Evolutionary conservation across 2,329 filamentous ascomycete genomes (phyloP).

Genomic region (Teratosphaeria epicoccoides): DNA sequence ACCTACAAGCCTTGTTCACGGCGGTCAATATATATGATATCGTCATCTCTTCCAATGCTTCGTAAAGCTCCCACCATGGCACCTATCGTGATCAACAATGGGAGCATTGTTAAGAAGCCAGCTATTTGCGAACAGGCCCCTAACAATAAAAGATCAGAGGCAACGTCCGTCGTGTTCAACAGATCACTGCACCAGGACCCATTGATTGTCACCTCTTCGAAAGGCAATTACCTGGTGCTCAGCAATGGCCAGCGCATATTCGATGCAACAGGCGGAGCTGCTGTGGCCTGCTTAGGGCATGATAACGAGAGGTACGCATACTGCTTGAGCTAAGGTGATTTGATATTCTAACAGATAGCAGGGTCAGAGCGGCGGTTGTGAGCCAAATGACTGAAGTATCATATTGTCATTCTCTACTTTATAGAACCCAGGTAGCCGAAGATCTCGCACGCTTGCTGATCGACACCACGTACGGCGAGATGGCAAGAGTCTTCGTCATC

Average conservation of each 20-base stretch:
- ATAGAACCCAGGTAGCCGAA: conserved; percentile 44
- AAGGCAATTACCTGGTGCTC: conserved; percentile 43
- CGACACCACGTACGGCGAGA: conserved; percentile 40
- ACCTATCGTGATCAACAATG: conserved; percentile 13
- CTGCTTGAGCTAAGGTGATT: background rate
- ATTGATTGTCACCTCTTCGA: conserved; percentile 38
- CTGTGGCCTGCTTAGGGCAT: conserved; percentile 61
- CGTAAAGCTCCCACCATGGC: background rate
- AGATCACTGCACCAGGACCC: conserved; percentile 39
- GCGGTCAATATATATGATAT: too few relatives aligned
- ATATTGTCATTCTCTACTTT: conserved; percentile 52
- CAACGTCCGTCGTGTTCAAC: conserved; percentile 37
- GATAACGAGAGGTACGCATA: conserved; percentile 41
- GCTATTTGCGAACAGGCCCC: background rate
- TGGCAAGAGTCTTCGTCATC: conserved; percentile 47
- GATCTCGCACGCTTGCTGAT: conserved; percentile 42
- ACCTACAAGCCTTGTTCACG: too few relatives aligned
- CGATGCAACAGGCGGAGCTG: conserved; percentile 64
- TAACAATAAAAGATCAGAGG: background rate
- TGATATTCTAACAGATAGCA: conserved; percentile 3
- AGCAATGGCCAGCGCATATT: conserved; percentile 51
- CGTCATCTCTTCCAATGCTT: background rate
- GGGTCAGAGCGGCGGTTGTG: conserved; percentile 48
- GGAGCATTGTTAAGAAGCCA: conserved; percentile 10
- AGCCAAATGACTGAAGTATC: conserved; percentile 48